phyloP scores from a whole-genome alignment of 768 basidiomycete genomes.

The Flagelloscypha sp. region DNA sequence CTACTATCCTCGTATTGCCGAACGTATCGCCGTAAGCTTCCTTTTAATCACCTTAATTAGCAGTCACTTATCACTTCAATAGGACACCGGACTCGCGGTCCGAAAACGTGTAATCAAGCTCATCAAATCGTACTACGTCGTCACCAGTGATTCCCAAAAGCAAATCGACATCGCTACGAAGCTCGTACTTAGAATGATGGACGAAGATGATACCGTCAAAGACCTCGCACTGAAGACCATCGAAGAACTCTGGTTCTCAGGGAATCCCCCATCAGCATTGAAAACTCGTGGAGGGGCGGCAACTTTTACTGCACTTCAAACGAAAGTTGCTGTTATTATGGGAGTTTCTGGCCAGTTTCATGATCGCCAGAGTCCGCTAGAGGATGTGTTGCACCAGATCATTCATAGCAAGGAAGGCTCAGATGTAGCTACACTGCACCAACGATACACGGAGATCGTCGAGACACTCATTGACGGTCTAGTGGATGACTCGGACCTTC shows the following conservation, averaged over 20 bases:
- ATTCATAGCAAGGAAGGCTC: conserved; percentile 61
- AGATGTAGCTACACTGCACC: conserved; percentile 46
- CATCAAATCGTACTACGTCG: conserved; percentile 70
- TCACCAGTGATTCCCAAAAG: conserved; percentile 49
- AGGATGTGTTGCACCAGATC: conserved; percentile 78
- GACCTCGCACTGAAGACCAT: conserved; percentile 86
- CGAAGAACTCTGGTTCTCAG: conserved; percentile 85
- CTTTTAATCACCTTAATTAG: not conserved
- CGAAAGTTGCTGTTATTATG: conserved; percentile 78
- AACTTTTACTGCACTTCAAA: conserved; percentile 32
- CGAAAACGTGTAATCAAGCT: conserved; percentile 95
- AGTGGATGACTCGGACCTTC: conserved; percentile 76
- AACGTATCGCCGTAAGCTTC: conserved; percentile 75
- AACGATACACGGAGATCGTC: conserved; percentile 73
- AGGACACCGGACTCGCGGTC: conserved; percentile 94
- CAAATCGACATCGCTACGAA: conserved; percentile 75
- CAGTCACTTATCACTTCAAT: not conserved
- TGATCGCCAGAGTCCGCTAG: conserved; percentile 76
- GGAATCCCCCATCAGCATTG: conserved; percentile 22
- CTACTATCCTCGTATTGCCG: conserved; percentile 83
- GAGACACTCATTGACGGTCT: conserved; percentile 81
- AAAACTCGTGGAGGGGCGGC: conserved; percentile 27
- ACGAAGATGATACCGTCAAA: conserved; percentile 93
- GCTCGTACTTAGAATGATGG: conserved; percentile 76
- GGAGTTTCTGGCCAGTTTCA: conserved; percentile 74